A percentile compares a stretch with the other conserved stretches of the same genome.
Evolutionary conservation across 1,284 basidiomycete genomes (phyloP).

Genomic region (Sanghuangporus weigelae): DNA sequence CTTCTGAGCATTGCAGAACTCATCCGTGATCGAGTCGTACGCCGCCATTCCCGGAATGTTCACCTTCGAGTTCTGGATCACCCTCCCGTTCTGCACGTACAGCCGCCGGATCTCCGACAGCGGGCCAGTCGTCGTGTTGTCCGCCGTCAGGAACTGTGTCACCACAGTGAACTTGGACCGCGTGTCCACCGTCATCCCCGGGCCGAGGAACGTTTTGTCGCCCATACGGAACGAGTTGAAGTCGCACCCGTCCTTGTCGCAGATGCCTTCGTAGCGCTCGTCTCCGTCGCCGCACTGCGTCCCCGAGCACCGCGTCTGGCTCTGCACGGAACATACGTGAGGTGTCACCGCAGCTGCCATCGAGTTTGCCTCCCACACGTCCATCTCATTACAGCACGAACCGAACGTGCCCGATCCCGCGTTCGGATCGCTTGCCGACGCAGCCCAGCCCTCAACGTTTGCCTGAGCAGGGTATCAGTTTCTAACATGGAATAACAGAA

Average conservation of each 20-base stretch:
- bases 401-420: conserved; percentile 40
- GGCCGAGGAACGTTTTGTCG: conserved; percentile 41
- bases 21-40: conserved; percentile 34
- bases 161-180: conserved; percentile 40
- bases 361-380: conserved; percentile 53
- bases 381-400: conserved; percentile 52
- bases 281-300: conserved; percentile 33
- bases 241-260: conserved; percentile 51
- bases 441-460: conserved; percentile 39
- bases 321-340: conserved; percentile 38
- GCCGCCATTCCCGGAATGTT: conserved; percentile 36
- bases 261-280: conserved; percentile 38
- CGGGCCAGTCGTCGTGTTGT: conserved; percentile 39
- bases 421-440: conserved; percentile 36
- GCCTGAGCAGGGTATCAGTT: conserved; percentile 28
- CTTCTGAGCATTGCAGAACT: conserved; percentile 36
- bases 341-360: conserved; percentile 43
- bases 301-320: conserved; percentile 37
- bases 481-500: background rate
- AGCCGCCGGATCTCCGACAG: conserved; percentile 47
- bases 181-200: conserved; percentile 42
- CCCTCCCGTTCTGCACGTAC: conserved; percentile 47
- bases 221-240: conserved; percentile 55
- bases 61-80: conserved; percentile 45
- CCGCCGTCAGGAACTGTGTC: conserved; percentile 44